phyloP scores from a whole-genome alignment of 768 basidiomycete genomes.

The Pulveroboletus sp. region DNA sequence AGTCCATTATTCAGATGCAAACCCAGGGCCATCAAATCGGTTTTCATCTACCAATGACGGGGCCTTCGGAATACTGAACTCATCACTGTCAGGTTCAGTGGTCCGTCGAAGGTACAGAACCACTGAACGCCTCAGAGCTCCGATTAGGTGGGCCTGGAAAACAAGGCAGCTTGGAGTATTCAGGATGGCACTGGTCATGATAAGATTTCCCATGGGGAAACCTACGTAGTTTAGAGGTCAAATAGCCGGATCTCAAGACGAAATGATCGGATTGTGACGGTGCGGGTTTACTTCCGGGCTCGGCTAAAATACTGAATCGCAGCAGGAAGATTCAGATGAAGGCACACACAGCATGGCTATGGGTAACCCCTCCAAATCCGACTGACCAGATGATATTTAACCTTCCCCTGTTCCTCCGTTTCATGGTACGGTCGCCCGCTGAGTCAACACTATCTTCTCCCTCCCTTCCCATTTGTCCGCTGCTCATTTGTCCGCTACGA shows the following conservation, averaged over 20 bases:
- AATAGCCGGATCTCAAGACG: background rate
- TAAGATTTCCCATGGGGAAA: background rate
- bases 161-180: too few relatives aligned
- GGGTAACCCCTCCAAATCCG: constrained; percentile 1
- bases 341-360: constrained; percentile 14
- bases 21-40: too few relatives aligned
- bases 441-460: background rate
- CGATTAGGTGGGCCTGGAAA: too few relatives aligned
- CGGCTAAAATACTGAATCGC: constrained; percentile 1
- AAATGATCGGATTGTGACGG: constrained; percentile 1
- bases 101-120: too few relatives aligned
- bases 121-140: too few relatives aligned
- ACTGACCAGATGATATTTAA: constrained; percentile 20
- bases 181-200: too few relatives aligned
- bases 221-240: background rate
- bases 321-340: constrained; percentile 5
- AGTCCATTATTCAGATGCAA: too few relatives aligned
- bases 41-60: too few relatives aligned
- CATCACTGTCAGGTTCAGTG: too few relatives aligned
- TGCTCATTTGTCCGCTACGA: background rate
- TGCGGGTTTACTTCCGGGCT: background rate
- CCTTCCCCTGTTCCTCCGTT: background rate
- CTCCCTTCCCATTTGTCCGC: background rate
- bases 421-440: background rate
- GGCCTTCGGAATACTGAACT: too few relatives aligned